Evolutionary conservation across 116 monocot species (phyloP), one percentile per base, ranked within the genome.

Genomic region (Papilionanthe hybrid): DNA sequence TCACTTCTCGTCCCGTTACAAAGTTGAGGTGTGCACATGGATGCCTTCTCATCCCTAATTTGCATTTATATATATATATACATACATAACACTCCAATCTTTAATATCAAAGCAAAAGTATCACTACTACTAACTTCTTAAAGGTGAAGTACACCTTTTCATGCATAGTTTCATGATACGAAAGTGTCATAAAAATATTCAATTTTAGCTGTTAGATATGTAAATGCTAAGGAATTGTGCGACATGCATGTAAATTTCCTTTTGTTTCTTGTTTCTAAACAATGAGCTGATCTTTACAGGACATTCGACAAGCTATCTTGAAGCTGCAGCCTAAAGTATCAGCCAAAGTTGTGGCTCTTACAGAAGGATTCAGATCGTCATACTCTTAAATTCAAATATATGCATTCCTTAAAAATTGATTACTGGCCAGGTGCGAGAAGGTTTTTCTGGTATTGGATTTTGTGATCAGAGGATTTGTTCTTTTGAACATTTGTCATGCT

Each of bases 1-100:
- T 1, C 93, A 99, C 86, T 99, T 99, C 57, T 99, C 98, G 45
- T 87, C 93, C 19, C 85, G 98, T 50, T 99, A 99, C 75, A 94
- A 90, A 85, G 78, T 89, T 30, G 98, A 99, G 95, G 98, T 91
- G 48, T 79, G 37, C 32, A 25, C n/a, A 25, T 74, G 42, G 44
- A 43, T 75, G 72, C 43, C n/a, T 63, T 45, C 41, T 27, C 1
- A 42, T 71, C 22, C 47, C 23, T 75, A 44, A 49, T 72, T 78
- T 45, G 8, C 55, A 37, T 55, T 30, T 32, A 12, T 57, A 77
- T 56, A 7, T 19, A 37, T 37, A 37, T 37, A 1, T 37, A 37
- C 37, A 37, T 37, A 1, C 37, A 37, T 37, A 3, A 37, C 37
- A 37, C 37, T 37, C 37, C 37, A 37, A 37, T 37, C 37, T 37